Base-by-base conservation (phyloP, 2,329 filamentous ascomycete species). In the Exophiala oligosperma region DNA sequence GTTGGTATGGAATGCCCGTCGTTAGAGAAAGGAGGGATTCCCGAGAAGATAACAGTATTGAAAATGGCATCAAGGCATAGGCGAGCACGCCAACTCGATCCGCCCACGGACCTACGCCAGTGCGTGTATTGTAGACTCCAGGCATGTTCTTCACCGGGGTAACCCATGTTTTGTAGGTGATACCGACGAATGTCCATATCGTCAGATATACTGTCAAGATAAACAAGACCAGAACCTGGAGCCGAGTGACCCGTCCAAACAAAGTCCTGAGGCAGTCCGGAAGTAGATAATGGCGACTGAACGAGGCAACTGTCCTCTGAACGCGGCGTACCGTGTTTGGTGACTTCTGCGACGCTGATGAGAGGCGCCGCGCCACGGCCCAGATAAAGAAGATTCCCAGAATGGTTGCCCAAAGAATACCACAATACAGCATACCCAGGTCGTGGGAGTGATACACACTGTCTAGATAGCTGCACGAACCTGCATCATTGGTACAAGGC, bases 1-100 rank as follows among this genome's bases (percentile, higher is more conserved):
- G 84, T 65, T 91, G 88, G 67, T 91, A 90, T 0, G 89, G 88
- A 0, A 92, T 78, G 1, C 89, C 89, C 0, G 88, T 92, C 49
- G 90, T 71, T 12, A 89, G 70, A 0, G 85, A 88, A 3, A 92
- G 79, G 1, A 91, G 75, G 0, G 85, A 89, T 69, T 92, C 89
- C 41, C 89, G 81, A 57, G 79, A 86, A n/a, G 83, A 79, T 11
- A 92, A 78, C 49, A 89, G 72, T 29, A 92, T 74, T 0, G 86
- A 86, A 0, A 92, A 77, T 0, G 89, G 89, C 0, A 88, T 91
- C 8, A 92, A 78, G 0, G 88, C 89, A 66, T 89, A 92, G 1
- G 89, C 88, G 0, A 92, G 71, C 1, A 86, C 80, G 6, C 89
- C 89, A 2, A 91, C 70, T 14, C 89, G 83, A 69, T 92, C 85